These are phyloP conservation scores for Nigrospora oryzae DNA, from an alignment of 2,329 filamentous ascomycete genomes.

Conservation along the genomic window DNA sequence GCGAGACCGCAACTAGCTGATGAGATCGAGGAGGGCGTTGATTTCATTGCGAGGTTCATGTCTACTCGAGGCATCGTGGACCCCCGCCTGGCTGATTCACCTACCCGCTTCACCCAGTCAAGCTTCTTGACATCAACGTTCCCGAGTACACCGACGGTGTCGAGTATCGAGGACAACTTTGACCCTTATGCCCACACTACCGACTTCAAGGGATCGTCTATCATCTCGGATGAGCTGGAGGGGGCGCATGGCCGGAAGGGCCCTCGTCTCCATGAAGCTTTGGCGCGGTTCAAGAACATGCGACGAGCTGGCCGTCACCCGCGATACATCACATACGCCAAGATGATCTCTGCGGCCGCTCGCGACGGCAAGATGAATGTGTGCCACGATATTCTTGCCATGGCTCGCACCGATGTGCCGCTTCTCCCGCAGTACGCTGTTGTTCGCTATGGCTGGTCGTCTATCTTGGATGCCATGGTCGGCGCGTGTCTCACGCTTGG, in stretches of 20 bases:
- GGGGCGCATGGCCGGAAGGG: constrained; percentile 65
- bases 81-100: constrained; percentile 43
- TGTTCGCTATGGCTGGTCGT: constrained; percentile 92
- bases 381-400: constrained; percentile 78
- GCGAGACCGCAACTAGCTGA: constrained; percentile 53
- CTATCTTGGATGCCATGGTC: constrained; percentile 93
- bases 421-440: constrained; percentile 74
- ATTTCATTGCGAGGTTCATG: constrained; percentile 58
- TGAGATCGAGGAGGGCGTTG: constrained; percentile 79
- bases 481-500: constrained; percentile 80
- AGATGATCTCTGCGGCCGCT: constrained; percentile 84
- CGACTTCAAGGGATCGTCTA: constrained; percentile 86
- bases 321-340: constrained; percentile 93
- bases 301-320: constrained; percentile 85
- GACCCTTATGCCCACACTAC: constrained; percentile 88
- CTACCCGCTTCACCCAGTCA: constrained; percentile 34
- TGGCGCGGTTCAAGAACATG: constrained; percentile 84
- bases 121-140: constrained; percentile 42
- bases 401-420: constrained; percentile 85
- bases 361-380: constrained; percentile 75
- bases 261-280: constrained; percentile 68
- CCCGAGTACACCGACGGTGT: constrained; percentile 44
- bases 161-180: constrained; percentile 70
- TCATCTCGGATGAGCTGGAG: constrained; percentile 86
- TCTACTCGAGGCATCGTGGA: constrained; percentile 43